Evolutionary conservation across 2,329 filamentous ascomycete species (phyloP), one percentile per base, ranked within the genome.

Genomic region (Fragosphaeria purpurea): DNA sequence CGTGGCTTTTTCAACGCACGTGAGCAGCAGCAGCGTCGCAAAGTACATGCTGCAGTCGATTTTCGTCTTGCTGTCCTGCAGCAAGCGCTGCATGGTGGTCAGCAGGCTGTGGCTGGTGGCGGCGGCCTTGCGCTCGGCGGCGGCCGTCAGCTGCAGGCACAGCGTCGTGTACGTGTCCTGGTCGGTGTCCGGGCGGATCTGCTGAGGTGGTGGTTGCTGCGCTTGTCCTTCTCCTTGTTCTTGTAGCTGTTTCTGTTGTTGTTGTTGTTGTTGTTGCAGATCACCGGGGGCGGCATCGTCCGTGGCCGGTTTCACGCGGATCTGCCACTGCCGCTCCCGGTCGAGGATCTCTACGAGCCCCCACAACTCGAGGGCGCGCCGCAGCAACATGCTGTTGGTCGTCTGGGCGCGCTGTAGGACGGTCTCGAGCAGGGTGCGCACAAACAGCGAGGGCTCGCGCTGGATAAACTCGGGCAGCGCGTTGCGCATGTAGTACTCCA

Each of bases 1-100:
- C 0, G 80, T 83, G 0, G 79, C 80, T 65, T 83, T 84, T 60
- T 85, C 81, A 11, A 83, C 70, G 56, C 79, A 82, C 59, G 82
- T 82, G 45, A 84, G 72, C 54, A 83, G 75, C 49, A 84, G 75
- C 50, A 84, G 63, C 4, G 77, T 74, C 3, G 79, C 75, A 30
- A 83, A 72, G 58, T 80, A 83, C 64, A 81, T 76, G 56, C 74
- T 74, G 58, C 81, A 82, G 35, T 75, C 75, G 48, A 79, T 71
- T 57, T 74, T 77, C 50, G 71, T 73, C 59, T 80, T 79, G 63
- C 76, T 78, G 58, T 82, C 78, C 53, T 82, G 75, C 35, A 84
- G 67, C 39, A 75, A 70, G 12, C 79, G 73, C 62, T 83, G 79
- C 63, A 85, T 78, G 41, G 75, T 74, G 50, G 73, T 77, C 30